Conservation (phyloP, 768 basidiomycete genomes). For the Mycena crocata region DNA sequence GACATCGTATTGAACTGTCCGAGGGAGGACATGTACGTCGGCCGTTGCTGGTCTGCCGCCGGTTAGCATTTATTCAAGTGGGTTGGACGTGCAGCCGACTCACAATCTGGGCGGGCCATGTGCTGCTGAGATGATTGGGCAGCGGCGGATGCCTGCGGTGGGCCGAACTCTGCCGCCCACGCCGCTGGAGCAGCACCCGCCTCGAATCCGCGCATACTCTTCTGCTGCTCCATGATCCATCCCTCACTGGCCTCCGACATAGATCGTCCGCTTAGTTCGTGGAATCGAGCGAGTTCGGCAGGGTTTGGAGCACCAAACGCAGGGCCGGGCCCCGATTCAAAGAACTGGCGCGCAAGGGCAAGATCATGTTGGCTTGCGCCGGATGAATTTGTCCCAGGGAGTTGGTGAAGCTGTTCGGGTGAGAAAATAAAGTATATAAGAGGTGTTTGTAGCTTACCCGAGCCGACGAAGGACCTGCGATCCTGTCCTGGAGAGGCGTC, state of each 20-base stretch:
- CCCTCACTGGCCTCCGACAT: conserved; percentile 57
- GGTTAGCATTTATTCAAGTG: neutral
- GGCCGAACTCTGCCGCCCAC: conserved; percentile 72
- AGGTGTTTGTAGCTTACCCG: conserved; percentile 55
- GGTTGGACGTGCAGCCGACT: conserved; percentile 36
- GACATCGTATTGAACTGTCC: conserved; percentile 51
- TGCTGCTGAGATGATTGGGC: conserved; percentile 48
- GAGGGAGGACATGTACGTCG: conserved; percentile 51
- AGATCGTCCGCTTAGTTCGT: conserved; percentile 32
- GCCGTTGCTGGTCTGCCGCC: conserved; percentile 53
- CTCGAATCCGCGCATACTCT: conserved; percentile 52
- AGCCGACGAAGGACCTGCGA: conserved; percentile 78
- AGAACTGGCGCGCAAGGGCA: conserved; percentile 84
- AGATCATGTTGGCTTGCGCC: conserved; percentile 73
- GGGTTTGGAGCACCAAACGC: conserved; percentile 37
- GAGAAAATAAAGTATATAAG: conserved; percentile 12
- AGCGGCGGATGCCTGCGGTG: conserved; percentile 39
- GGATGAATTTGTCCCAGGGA: conserved; percentile 67
- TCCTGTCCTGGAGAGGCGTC: conserved; percentile 67
- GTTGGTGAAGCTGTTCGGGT: conserved; percentile 72
- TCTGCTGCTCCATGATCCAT: conserved; percentile 67
- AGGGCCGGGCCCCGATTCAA: conserved; percentile 57
- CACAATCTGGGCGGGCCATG: conserved; percentile 53
- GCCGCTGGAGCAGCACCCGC: conserved; percentile 45
- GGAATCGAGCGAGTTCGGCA: conserved; percentile 38